Percentiles rank a stretch among this genome's conserved stretches.
These are phyloP conservation scores for Xylaria intraflava DNA, from an alignment of 495 filamentous ascomycete species.

Conservation along the genomic window DNA sequence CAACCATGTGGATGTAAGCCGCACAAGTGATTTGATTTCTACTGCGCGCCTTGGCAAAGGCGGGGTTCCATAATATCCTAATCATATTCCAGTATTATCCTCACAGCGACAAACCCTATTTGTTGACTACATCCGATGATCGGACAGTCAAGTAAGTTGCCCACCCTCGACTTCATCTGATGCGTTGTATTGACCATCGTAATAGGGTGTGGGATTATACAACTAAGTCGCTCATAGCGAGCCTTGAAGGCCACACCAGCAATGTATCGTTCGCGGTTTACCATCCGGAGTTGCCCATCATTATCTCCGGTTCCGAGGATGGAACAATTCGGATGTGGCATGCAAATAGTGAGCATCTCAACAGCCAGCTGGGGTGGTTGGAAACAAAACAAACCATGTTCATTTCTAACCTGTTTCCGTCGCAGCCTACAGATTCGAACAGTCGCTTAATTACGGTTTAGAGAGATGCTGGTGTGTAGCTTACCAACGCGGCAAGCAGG, in stretches of 20 bases:
- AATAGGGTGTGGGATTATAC: slow-evolving; percentile 90
- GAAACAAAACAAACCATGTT: neutral
- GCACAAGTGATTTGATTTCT: neutral
- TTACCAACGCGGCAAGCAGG: slow-evolving; percentile 89
- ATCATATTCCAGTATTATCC: slow-evolving; percentile 61
- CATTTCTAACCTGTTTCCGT: slow-evolving; percentile 36
- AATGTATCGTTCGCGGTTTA: slow-evolving; percentile 99
- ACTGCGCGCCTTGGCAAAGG: neutral
- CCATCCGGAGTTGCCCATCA: slow-evolving; percentile 92
- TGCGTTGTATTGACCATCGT: neutral
- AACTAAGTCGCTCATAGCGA: slow-evolving; percentile 93
- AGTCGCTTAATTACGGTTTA: slow-evolving; percentile 89
- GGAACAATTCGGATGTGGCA: slow-evolving; percentile 98
- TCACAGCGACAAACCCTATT: slow-evolving; percentile 91
- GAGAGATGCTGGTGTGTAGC: slow-evolving; percentile 97
- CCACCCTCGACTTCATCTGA: neutral
- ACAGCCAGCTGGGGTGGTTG: neutral
- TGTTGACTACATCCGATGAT: slow-evolving; percentile 94
- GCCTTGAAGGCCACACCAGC: slow-evolving; percentile 92
- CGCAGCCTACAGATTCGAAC: slow-evolving; percentile 81
- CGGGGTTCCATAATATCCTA: neutral
- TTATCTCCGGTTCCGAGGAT: slow-evolving; percentile 98
- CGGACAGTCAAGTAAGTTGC: slow-evolving; percentile 63
- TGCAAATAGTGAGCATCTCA: slow-evolving; percentile 40
- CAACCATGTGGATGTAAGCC: slow-evolving; percentile 71